Evolutionary conservation across 768 basidiomycete genomes (phyloP).

Genomic region (Lactarius indigo): DNA sequence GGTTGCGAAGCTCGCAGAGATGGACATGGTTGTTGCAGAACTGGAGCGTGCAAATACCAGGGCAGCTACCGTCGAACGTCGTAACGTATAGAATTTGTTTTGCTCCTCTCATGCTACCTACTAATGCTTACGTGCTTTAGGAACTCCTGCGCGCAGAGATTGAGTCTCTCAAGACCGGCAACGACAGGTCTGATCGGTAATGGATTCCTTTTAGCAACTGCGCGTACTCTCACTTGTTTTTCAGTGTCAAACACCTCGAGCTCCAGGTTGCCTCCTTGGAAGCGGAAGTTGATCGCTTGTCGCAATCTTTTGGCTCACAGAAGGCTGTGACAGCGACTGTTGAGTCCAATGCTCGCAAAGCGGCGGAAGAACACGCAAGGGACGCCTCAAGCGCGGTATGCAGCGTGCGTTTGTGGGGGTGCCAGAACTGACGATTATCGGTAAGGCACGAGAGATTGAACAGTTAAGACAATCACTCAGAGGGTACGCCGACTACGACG

Average conservation of each 20-base stretch:
- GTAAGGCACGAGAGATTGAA: conserved; percentile 61
- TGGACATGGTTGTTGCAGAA: conserved; percentile 94
- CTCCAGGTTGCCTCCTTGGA: conserved; percentile 73
- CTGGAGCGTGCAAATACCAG: conserved; percentile 93
- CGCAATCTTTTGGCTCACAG: conserved; percentile 62
- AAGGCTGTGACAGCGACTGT: conserved; percentile 45
- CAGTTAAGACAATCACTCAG: conserved; percentile 64
- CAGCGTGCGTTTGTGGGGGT: not conserved
- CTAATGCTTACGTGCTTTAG: conserved; percentile 37
- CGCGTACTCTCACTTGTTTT: not conserved
- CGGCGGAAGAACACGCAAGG: conserved; percentile 54
- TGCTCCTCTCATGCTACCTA: not conserved
- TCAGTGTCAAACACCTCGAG: conserved; percentile 72
- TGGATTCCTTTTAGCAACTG: conserved; percentile 6
- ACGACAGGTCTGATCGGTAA: conserved; percentile 65
- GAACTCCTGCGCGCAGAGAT: conserved; percentile 96
- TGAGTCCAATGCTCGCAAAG: conserved; percentile 48
- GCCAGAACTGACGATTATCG: conserved; percentile 5
- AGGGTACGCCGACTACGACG: conserved; percentile 85
- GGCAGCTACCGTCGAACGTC: conserved; percentile 85
- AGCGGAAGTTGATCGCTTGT: conserved; percentile 65
- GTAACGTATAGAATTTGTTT: conserved; percentile 59
- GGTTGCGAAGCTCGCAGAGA: conserved; percentile 82
- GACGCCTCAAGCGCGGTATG: conserved; percentile 59
- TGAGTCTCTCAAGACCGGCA: conserved; percentile 80